Percentiles rank a stretch among this genome's conserved stretches.
phyloP scores from a whole-genome alignment of 129 eudicot species.

The Flaveria sonorensis region DNA sequence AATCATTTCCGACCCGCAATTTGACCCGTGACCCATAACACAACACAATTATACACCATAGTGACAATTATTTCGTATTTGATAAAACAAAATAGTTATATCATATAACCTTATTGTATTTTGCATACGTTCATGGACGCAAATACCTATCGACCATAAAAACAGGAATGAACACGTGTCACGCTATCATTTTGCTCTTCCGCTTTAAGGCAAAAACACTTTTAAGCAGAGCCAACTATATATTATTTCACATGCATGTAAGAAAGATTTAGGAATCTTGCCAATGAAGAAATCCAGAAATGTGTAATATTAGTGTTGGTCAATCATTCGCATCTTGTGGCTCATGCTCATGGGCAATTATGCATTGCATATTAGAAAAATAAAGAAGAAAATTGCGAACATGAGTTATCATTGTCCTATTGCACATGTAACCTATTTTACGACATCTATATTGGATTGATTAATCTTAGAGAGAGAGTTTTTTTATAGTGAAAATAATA shows the following conservation, averaged over 20 bases:
- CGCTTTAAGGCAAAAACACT: too few relatives aligned
- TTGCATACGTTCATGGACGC: too few relatives aligned
- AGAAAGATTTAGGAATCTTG: constrained; percentile 33
- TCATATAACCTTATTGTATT: too few relatives aligned
- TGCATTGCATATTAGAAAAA: constrained; percentile 30
- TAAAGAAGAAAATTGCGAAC: constrained; percentile 26
- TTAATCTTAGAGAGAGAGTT: background rate
- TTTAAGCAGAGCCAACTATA: too few relatives aligned
- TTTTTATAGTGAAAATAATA: background rate
- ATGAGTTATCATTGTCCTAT: constrained; percentile 32
- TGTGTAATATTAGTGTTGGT: constrained; percentile 14
- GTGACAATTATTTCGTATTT: too few relatives aligned
- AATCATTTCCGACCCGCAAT: too few relatives aligned
- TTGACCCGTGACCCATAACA: too few relatives aligned
- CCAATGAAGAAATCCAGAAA: constrained; percentile 17
- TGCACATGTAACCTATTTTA: constrained; percentile 34
- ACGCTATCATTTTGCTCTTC: too few relatives aligned
- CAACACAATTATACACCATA: too few relatives aligned
- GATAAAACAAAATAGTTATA: too few relatives aligned
- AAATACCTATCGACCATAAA: too few relatives aligned
- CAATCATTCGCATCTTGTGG: constrained; percentile 35
- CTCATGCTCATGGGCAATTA: constrained; percentile 37
- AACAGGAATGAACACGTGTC: too few relatives aligned
- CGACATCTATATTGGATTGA: constrained; percentile 1
- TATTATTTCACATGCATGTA: constrained; percentile 23